phyloP scores from a whole-genome alignment of 2,329 filamentous ascomycete genomes.

The Penicillium sp. region DNA sequence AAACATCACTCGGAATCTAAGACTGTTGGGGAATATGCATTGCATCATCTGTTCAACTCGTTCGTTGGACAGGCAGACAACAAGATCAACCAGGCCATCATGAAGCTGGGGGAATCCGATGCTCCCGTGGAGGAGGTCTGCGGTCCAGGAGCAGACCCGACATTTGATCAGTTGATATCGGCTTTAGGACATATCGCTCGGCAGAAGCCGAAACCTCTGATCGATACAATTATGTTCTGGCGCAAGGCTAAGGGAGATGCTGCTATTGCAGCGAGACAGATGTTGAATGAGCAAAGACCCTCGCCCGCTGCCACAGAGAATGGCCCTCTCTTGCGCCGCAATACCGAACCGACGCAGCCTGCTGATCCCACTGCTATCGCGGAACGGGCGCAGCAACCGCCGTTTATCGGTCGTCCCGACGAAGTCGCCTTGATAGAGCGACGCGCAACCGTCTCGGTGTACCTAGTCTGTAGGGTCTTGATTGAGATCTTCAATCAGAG shows the following conservation, averaged over 20 bases:
- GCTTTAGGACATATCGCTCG: slow-evolving; percentile 93
- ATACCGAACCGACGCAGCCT: slow-evolving; percentile 67
- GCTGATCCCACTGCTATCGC: slow-evolving; percentile 29
- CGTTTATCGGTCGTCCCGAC: slow-evolving; percentile 57
- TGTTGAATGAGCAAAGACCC: slow-evolving; percentile 27
- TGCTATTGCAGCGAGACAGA: slow-evolving; percentile 63
- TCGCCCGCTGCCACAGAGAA: slow-evolving; percentile 38
- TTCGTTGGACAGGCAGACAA: slow-evolving; percentile 97
- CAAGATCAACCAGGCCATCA: slow-evolving; percentile 86
- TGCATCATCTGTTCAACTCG: slow-evolving; percentile 94
- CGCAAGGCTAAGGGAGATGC: slow-evolving; percentile 92
- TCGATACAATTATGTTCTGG: slow-evolving; percentile 98
- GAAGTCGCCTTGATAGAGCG: slow-evolving; percentile 78
- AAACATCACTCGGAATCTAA: slow-evolving; percentile 72
- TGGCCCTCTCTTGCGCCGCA: slow-evolving; percentile 60
- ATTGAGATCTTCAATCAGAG: slow-evolving; percentile 94
- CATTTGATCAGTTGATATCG: slow-evolving; percentile 90
- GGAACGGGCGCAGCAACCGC: slow-evolving; percentile 25
- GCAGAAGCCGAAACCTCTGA: slow-evolving; percentile 88
- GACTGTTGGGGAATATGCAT: slow-evolving; percentile 95
- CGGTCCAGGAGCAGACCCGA: slow-evolving; percentile 79
- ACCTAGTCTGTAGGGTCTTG: slow-evolving; percentile 88
- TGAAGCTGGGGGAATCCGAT: slow-evolving; percentile 73
- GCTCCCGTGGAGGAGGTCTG: slow-evolving; percentile 85
- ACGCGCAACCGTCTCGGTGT: slow-evolving; percentile 90